A percentile compares a stretch with the other conserved stretches of the same genome.
Conservation (phyloP, 2,329 filamentous ascomycete species). For the Aspergillus phoenicis region DNA sequence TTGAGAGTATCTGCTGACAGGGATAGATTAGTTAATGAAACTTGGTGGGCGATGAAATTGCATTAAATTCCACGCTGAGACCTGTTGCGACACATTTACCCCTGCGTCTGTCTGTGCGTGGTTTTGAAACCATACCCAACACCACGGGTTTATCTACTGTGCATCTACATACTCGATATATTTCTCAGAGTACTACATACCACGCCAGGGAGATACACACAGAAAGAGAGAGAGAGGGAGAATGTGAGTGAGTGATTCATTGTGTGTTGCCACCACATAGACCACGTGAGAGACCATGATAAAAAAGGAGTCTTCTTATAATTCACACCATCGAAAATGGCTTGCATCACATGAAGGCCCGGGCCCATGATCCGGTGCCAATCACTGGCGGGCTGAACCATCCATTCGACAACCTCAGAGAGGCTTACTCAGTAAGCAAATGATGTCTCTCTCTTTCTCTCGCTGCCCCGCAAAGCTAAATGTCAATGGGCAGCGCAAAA, state of each 20-base stretch:
- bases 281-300: slow-evolving; percentile 2
- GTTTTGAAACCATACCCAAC: neutral
- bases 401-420: neutral
- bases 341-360: slow-evolving; percentile 13
- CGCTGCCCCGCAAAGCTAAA: slow-evolving; percentile 15
- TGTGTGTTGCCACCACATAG: neutral
- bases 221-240: too few species aligned
- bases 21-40: too few species aligned
- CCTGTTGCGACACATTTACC: neutral
- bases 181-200: too few species aligned
- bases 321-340: neutral
- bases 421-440: slow-evolving; percentile 2
- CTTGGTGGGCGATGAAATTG: neutral
- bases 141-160: too few species aligned
- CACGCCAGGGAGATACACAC: too few species aligned
- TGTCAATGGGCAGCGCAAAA: neutral
- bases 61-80: neutral
- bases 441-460: neutral
- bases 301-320: too few species aligned
- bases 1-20: too few species aligned
- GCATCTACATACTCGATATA: too few species aligned
- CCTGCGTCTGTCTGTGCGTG: neutral
- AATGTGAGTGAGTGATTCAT: too few species aligned
- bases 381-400: neutral
- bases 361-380: slow-evolving; percentile 8